A percentile compares a stretch with the other conserved stretches of the same genome.
Conservation (phyloP, 2,329 filamentous ascomycete genomes). For the Fusarium citri region DNA sequence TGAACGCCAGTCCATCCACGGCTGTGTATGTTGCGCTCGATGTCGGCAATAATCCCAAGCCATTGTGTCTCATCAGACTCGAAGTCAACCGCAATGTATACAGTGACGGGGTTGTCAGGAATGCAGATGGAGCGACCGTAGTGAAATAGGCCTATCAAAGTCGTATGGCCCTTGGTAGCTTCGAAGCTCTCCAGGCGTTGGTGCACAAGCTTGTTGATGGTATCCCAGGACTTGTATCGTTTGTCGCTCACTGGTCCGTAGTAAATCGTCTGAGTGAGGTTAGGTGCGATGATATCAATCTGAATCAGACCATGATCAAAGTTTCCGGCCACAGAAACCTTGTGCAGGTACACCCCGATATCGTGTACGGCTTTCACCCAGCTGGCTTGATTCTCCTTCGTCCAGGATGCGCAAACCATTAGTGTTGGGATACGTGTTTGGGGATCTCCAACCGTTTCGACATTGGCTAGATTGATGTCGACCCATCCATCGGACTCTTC, state of each 20-base stretch:
- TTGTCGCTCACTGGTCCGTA: neutral
- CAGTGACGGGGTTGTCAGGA: neutral
- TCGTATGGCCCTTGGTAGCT: neutral
- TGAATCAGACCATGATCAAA: neutral
- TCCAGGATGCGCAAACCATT: no score
- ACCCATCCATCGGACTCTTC: no score
- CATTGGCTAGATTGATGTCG: no score
- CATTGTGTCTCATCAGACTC: conserved; percentile 1
- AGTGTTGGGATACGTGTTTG: no score
- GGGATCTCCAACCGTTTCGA: no score
- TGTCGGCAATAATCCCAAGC: neutral
- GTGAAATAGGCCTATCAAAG: neutral
- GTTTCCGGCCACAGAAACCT: neutral
- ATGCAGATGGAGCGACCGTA: neutral
- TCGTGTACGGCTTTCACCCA: no score
- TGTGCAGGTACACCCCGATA: no score
- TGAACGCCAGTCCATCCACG: neutral
- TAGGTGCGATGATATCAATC: neutral
- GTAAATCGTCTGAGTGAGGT: neutral
- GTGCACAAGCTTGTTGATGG: neutral
- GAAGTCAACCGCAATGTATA: neutral
- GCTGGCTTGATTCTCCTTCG: no score
- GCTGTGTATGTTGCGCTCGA: neutral
- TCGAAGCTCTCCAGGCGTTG: neutral
- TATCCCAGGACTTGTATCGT: neutral